Base-by-base conservation (phyloP, 78 protist species). In the Reticulomyxa filosa region DNA sequence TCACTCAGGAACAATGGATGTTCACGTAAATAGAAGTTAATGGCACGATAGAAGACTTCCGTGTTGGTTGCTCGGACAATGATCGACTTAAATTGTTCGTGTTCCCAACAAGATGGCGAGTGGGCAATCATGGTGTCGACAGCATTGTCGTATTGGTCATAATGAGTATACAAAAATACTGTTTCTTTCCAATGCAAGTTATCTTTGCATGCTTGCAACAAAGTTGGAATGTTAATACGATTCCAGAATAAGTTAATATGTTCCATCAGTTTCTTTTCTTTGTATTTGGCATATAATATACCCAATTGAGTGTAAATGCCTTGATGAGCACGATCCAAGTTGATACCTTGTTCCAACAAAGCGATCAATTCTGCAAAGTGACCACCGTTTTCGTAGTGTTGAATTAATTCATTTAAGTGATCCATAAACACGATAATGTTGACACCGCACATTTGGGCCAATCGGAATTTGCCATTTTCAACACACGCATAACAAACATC, bases 241-340 rank as follows among this genome's bases (percentile, higher is more conserved):
- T 73, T 37, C 74, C 77, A 82, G 76, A 36, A 82, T 33, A 69
- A 67, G 78, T 89, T 83, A 63, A 97, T 38, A 79, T 90, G 92
- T 64, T 94, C 99, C 96, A 92, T 86, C 46, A 97, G 79, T 79
- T 87, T 85, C n/a, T 53, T 38, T 37, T 67, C 66, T 48, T 37
- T 46, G 67, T 42, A 59, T 78, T 86, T 73, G 13, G 92, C 57
- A 85, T 93, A 93, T 51, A 95, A 70, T 50, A 83, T 75, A 30
- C 96, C 97, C 39, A 95, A 87, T 76, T 82, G 96, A 4, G 99
- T 97, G 85, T 83, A 93, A 83, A 95, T 84, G 39, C 97, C 98
- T 78, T 77, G 83, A 72, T 87, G 97, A 3, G 98, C 95, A 36
- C 90, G 80, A 72, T 93, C 97, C 46, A 71, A 62, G 5, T 74